phyloP scores from a whole-genome alignment of 495 filamentous ascomycete genomes.

The Pyrenopolyporus hunteri region DNA sequence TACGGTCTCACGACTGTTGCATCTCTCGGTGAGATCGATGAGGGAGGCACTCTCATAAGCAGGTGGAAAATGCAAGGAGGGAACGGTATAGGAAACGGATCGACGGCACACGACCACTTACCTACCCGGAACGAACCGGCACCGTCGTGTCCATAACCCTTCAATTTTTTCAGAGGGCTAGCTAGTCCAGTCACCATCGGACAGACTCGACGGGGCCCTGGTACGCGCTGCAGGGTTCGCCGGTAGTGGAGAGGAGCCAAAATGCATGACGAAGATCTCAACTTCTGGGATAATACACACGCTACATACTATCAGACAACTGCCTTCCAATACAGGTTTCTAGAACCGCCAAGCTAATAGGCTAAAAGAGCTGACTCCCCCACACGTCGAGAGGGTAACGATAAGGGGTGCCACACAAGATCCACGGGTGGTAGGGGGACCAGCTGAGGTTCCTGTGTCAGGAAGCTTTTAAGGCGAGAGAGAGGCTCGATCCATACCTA shows the following conservation, averaged over 20 bases:
- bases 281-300: conserved; percentile 34
- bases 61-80: conserved; percentile 6
- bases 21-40: conserved; percentile 10
- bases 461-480: conserved; percentile 5
- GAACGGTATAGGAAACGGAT: conserved; percentile 31
- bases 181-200: conserved; percentile 23
- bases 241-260: conserved; percentile 6
- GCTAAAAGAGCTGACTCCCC: not conserved
- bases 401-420: conserved; percentile 16
- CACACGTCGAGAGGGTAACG: conserved; percentile 23
- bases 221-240: conserved; percentile 18
- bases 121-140: conserved; percentile 7
- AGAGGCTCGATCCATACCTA: not conserved
- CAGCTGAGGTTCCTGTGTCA: not conserved
- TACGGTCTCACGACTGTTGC: conserved; percentile 22
- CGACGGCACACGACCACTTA: conserved; percentile 31
- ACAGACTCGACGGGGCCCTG: not conserved
- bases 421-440: conserved; percentile 8
- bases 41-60: conserved; percentile 19
- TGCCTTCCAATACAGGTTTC: conserved; percentile 16
- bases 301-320: too few relatives aligned
- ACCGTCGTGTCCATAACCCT: conserved; percentile 18
- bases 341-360: conserved; percentile 27
- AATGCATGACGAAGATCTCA: conserved; percentile 33
- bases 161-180: conserved; percentile 16